phyloP scores from a whole-genome alignment of 768 basidiomycete genomes.

The Hericium erinaceus region DNA sequence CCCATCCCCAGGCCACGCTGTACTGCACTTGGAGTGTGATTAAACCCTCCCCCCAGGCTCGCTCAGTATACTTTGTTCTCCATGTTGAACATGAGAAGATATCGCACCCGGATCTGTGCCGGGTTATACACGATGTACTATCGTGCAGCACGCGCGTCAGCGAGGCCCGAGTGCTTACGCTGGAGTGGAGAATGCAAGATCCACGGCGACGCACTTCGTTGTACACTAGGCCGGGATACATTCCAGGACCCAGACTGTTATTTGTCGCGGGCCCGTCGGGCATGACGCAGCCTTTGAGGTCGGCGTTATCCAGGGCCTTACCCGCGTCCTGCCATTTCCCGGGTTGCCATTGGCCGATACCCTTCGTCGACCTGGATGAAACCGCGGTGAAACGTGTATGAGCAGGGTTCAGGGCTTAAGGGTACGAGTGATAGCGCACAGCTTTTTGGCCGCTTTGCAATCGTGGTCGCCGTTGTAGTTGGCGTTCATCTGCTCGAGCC shows the following conservation, averaged over 20 bases:
- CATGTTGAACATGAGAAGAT: conserved; percentile 45
- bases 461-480: conserved; percentile 39
- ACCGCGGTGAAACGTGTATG: background rate
- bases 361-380: conserved; percentile 39
- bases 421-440: background rate
- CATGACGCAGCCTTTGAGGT: conserved; percentile 47
- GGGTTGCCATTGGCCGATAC: conserved; percentile 44
- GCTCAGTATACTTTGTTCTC: background rate
- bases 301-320: conserved; percentile 35
- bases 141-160: background rate
- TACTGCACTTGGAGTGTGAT: no score
- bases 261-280: conserved; percentile 40
- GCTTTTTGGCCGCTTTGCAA: conserved; percentile 30
- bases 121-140: conserved; percentile 57
- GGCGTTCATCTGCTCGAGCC: conserved; percentile 36
- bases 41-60: no score
- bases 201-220: conserved; percentile 38
- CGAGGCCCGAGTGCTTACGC: background rate
- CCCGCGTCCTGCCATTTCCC: conserved; percentile 53
- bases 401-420: background rate
- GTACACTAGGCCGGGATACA: conserved; percentile 31
- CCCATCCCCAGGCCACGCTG: no score
- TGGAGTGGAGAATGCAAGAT: background rate
- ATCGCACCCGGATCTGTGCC: conserved; percentile 48
- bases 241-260: conserved; percentile 12